Evolutionary conservation across 1,284 basidiomycete genomes (phyloP).

Genomic region (Marasmius tenuissimus): DNA sequence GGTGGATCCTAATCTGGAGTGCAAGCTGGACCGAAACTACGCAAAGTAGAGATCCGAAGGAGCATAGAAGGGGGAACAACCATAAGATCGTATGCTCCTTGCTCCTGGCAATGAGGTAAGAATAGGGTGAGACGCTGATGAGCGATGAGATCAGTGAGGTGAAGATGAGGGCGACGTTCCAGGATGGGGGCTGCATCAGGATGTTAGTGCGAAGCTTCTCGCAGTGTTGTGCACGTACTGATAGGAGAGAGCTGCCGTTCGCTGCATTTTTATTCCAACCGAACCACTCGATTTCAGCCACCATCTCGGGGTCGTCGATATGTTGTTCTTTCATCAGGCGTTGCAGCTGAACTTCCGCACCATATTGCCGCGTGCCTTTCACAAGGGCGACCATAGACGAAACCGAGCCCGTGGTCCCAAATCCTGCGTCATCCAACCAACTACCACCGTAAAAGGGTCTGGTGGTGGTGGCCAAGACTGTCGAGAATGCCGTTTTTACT

Average conservation of each 20-base stretch:
- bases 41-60: neutral
- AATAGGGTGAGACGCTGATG: neutral
- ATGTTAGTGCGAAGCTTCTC: no score
- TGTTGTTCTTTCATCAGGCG: neutral
- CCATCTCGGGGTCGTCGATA: neutral
- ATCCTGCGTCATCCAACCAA: conserved; percentile 1
- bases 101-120: neutral
- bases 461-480: conserved; percentile 1
- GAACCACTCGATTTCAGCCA: neutral
- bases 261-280: neutral
- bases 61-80: neutral
- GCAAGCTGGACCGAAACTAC: neutral
- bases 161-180: neutral
- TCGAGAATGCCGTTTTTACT: conserved; percentile 4
- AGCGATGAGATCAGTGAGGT: neutral
- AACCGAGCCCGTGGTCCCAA: neutral
- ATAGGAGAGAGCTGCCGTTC: neutral
- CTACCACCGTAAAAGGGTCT: neutral
- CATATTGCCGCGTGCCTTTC: neutral
- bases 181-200: neutral
- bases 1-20: neutral
- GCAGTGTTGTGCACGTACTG: neutral
- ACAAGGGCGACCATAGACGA: neutral
- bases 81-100: neutral
- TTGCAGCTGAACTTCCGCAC: neutral